Base-by-base conservation (phyloP, 2,329 filamentous ascomycete species). In the Paraphoma chrysanthemicola region DNA sequence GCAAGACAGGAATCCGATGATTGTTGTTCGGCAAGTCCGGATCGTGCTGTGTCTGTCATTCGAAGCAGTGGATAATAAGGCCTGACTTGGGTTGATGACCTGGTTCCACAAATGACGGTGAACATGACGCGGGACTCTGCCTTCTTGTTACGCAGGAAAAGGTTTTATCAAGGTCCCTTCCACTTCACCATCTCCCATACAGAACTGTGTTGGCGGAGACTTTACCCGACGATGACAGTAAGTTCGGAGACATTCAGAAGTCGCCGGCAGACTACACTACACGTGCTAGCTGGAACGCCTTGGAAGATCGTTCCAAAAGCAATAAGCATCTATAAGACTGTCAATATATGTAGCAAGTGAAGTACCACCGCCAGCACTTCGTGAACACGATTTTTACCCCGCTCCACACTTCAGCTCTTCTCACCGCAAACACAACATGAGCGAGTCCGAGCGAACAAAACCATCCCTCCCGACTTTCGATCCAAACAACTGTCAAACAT, bases 401-500 rank as follows among this genome's bases (percentile, higher is more conserved):
- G 48, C 48, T 18, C 44, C 14, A 28, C 16, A 8, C 17, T 30
- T 30, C 46, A 44, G 42, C 38, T 44, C 44, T 28, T 43, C 29
- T 38, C 18, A 46, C 36, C 38, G 17, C 29, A 39, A 45, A 14
- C 14, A n/a, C 30, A 67, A 33, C 36, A 67, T 69, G 69, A 50
- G 49, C 44, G 46, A 57, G 44, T 28, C 54, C 12, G 42, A 50
- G 48, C 44, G 45, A 48, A 45, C 48, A 10, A 44, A 52, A 14
- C 57, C 60, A 18, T 43, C 59, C 4, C 51, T 68, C 10, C 57
- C 62, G 9, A 9, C 54, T 3, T 68, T 66, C 44, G 62, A 70
- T 43, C 33, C 62, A 14, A 47, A 55, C 4, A 62, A 70, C 16
- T 46, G 53, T 23, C 47, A 65, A 47, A 81, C 78, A 1, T 84